Percentiles rank a stretch among this genome's conserved stretches.
Evolutionary conservation across 2,329 filamentous ascomycete genomes (phyloP).

Genomic region (Fusarium sp.): DNA sequence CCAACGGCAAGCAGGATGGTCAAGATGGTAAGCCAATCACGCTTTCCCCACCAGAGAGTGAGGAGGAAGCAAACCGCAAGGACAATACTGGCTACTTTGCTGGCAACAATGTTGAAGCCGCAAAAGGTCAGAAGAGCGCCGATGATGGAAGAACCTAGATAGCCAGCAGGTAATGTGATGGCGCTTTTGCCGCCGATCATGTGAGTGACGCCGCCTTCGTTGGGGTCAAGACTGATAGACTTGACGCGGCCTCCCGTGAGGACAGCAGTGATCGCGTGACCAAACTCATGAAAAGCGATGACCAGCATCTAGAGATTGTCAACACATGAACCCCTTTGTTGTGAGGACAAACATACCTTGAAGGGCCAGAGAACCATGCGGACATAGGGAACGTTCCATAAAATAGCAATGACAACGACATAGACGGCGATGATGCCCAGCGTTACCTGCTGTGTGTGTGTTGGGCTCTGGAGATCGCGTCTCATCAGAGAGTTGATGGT

Average conservation of each 20-base stretch:
- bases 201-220: constrained; percentile 83
- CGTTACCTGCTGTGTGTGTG: constrained; percentile 78
- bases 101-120: constrained; percentile 85
- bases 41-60: constrained; percentile 86
- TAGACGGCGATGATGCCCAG: constrained; percentile 80
- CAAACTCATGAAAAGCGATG: constrained; percentile 86
- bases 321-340: constrained; percentile 8
- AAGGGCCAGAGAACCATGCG: constrained; percentile 84
- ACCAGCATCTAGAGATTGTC: constrained; percentile 75
- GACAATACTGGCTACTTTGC: constrained; percentile 82
- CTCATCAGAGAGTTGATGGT: constrained; percentile 54
- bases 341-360: constrained; percentile 68
- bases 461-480: constrained; percentile 71
- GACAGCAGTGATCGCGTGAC: constrained; percentile 80
- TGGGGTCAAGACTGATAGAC: constrained; percentile 81
- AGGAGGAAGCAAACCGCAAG: constrained; percentile 81
- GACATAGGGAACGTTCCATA: constrained; percentile 87
- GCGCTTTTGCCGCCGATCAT: constrained; percentile 80
- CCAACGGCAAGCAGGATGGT: constrained; percentile 80
- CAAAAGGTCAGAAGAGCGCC: constrained; percentile 84
- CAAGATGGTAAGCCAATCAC: constrained; percentile 82
- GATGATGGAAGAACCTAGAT: constrained; percentile 82
- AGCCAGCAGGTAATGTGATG: constrained; percentile 82
- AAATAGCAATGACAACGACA: constrained; percentile 79
- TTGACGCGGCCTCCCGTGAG: constrained; percentile 82